phyloP scores from a whole-genome alignment of 2,329 filamentous ascomycete genomes.

The Colletotrichum tanaceti region DNA sequence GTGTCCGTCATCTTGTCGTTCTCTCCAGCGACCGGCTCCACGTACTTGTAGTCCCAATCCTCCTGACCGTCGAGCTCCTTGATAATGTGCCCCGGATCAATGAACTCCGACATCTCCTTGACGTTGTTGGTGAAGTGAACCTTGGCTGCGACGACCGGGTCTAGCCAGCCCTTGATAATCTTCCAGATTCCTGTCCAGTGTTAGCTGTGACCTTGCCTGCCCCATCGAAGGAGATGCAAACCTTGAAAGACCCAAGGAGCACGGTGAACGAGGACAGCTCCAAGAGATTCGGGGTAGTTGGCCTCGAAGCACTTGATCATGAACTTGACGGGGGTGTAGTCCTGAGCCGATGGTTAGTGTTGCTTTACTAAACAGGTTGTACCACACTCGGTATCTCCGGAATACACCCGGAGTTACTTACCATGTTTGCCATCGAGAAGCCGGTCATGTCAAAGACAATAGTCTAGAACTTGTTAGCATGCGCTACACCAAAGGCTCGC shows the following conservation, averaged over 20 bases:
- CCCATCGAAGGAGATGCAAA: slow-evolving; percentile 52
- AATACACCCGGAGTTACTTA: slow-evolving; percentile 49
- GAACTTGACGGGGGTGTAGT: slow-evolving; percentile 96
- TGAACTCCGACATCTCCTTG: slow-evolving; percentile 81
- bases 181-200: slow-evolving; percentile 83
- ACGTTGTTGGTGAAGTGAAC: slow-evolving; percentile 90
- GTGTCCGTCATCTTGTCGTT: slow-evolving; percentile 79
- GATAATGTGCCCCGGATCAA: slow-evolving; percentile 76
- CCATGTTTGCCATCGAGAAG: slow-evolving; percentile 96
- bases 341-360: slow-evolving; percentile 58
- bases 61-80: slow-evolving; percentile 89
- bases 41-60: slow-evolving; percentile 84
- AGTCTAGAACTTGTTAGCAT: slow-evolving; percentile 64
- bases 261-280: slow-evolving; percentile 92
- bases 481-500: not conserved
- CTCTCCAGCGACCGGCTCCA: slow-evolving; percentile 80
- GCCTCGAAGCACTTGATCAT: slow-evolving; percentile 99
- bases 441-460: slow-evolving; percentile 96
- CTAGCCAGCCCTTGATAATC: slow-evolving; percentile 94
- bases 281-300: slow-evolving; percentile 95
- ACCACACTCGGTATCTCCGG: too few relatives aligned
- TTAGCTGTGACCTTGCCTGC: slow-evolving; percentile 2
- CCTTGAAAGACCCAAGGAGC: slow-evolving; percentile 97
- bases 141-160: slow-evolving; percentile 94
- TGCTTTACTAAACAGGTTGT: not conserved